phyloP scores from a whole-genome alignment of 2,329 filamentous ascomycete species.

The Hirsutella thompsonii region DNA sequence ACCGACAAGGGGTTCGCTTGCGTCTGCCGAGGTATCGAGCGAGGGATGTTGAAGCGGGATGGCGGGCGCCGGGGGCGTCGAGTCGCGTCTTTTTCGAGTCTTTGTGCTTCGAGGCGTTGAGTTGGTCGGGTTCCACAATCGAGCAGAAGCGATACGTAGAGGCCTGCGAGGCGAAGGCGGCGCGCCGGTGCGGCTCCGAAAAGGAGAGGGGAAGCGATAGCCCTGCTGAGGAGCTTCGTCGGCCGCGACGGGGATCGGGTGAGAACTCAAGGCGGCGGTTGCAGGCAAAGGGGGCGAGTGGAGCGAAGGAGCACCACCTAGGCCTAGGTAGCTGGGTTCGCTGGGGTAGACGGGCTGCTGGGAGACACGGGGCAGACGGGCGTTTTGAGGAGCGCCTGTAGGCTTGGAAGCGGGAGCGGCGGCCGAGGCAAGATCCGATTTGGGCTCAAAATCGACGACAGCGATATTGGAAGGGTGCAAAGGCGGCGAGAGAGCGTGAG shows the following conservation, averaged over 20 bases:
- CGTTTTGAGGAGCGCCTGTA: constrained; percentile 15
- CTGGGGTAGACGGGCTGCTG: constrained; percentile 18
- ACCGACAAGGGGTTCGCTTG: constrained; percentile 6
- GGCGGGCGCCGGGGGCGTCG: constrained; percentile 38
- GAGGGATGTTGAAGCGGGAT: constrained; percentile 34
- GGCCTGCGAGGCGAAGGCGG: constrained; percentile 23
- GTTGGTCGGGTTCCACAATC: constrained; percentile 49
- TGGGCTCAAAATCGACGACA: not conserved
- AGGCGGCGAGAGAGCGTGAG: constrained; percentile 23
- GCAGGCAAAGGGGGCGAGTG: not conserved
- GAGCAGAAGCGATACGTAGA: constrained; percentile 30
- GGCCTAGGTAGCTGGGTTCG: constrained; percentile 3
- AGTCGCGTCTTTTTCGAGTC: constrained; percentile 31
- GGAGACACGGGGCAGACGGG: constrained; percentile 15
- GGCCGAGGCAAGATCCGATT: constrained; percentile 7
- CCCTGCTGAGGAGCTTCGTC: constrained; percentile 13
- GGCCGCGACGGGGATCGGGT: not conserved
- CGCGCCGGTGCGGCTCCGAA: constrained; percentile 14
- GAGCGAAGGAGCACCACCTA: not conserved
- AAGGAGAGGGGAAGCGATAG: not conserved
- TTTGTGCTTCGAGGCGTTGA: constrained; percentile 35
- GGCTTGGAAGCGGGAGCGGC: constrained; percentile 12
- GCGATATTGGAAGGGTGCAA: not conserved
- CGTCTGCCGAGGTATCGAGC: constrained; percentile 21
- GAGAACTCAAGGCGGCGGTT: not conserved